Base-by-base conservation (phyloP, 352 stramenopile genomes). In the Phytophthora multivora region DNA sequence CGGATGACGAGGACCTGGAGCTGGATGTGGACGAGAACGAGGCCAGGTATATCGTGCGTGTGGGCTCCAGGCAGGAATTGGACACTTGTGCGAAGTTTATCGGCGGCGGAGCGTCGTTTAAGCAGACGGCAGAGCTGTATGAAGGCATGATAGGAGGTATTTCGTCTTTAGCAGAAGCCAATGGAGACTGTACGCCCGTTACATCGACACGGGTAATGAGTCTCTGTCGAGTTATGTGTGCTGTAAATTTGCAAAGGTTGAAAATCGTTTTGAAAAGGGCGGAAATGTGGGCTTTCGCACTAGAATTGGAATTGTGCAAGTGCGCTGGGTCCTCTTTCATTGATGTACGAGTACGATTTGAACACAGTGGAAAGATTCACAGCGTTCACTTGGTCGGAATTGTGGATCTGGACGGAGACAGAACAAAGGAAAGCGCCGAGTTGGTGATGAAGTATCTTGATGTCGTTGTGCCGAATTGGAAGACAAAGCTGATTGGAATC, bases 311-410 rank as follows among this genome's bases (percentile, higher is more conserved):
- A 12, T 25, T 18, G 10, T 47, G 26, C 15, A 60, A 47, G 18
- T 47, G 31, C n/a, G 59, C 58, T 36, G 64, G 51, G 0, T 66
- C 60, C 11, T 36, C 52, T 9, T 73, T 62, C 51, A 52, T 69
- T n/a, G 64, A 69, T 33, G 53, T 69, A 6, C 49, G 52, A 18
- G 31, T 73, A 18, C 64, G 59, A 5, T 73, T 73, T 55, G 64
- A 69, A 38, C 46, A 26, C 13, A n/a, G 45, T 0, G 60, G 64
- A 5, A 36, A 52, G 25, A 39, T 69, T 36, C 41, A 69, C 15
- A 66, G 23, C 15, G 52, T 59, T 11, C 64, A 73, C 4, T 59
- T 73, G 48, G 9, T 73, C 19, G 64, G 38, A 6, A 51, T 69
- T 30, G 63, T 61, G 18, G 43, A 63, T 9, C 28, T 57, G 31